phyloP scores from a whole-genome alignment of 2,329 filamentous ascomycete genomes.

The Ampelomyces quisqualis region DNA sequence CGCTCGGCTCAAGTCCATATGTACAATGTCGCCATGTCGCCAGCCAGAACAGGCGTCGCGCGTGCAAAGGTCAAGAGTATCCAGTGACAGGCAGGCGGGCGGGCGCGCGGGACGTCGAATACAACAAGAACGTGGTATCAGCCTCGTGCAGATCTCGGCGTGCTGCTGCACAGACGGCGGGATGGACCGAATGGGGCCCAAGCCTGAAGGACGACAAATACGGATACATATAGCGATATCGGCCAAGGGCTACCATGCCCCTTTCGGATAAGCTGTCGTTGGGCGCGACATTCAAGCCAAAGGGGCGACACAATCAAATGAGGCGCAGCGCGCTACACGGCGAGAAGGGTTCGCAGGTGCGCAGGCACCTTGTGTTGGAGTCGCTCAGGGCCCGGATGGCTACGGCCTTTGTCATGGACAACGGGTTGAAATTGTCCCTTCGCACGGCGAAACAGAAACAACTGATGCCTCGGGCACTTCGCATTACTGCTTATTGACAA shows the following conservation, averaged over 20 bases:
- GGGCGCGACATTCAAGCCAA: neutral
- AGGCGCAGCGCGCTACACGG: slow-evolving; percentile 13
- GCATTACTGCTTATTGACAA: slow-evolving; percentile 17
- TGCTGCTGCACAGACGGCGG: slow-evolving; percentile 27
- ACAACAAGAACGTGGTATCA: slow-evolving; percentile 23
- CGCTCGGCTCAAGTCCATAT: slow-evolving; percentile 17
- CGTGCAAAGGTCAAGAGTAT: slow-evolving; percentile 9
- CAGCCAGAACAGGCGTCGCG: slow-evolving; percentile 1
- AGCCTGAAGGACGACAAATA: slow-evolving; percentile 18
- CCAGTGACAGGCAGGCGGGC: slow-evolving; percentile 25
- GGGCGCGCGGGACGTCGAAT: slow-evolving; percentile 24
- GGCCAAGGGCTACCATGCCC: slow-evolving; percentile 25
- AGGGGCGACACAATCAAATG: slow-evolving; percentile 16
- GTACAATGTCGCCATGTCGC: slow-evolving; percentile 16
- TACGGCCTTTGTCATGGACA: no score
- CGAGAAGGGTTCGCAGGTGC: neutral
- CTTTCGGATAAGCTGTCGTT: slow-evolving; percentile 17
- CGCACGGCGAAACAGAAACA: no score
- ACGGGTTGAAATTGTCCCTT: no score
- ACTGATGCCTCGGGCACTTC: neutral
- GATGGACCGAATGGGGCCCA: slow-evolving; percentile 40
- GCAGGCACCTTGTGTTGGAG: no score
- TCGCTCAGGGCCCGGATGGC: no score
- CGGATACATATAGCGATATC: slow-evolving; percentile 30
- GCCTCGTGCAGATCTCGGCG: slow-evolving; percentile 31